These are phyloP conservation scores for Aspergillus olivimuriae DNA, from an alignment of 495 filamentous ascomycete species.

Conservation along the genomic window DNA sequence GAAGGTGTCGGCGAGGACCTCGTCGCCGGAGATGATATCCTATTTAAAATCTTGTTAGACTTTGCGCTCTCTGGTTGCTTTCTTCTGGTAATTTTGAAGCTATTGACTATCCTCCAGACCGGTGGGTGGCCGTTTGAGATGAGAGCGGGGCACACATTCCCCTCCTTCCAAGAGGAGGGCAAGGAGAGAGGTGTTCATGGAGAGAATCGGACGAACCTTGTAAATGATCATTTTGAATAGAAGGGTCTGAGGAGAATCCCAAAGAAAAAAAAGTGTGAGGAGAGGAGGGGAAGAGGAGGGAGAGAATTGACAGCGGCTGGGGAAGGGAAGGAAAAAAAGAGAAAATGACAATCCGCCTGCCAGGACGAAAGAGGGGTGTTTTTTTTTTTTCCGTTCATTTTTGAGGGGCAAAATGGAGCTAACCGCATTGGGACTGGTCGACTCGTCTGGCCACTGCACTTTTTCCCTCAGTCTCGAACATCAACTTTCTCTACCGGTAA, in stretches of 20 bases:
- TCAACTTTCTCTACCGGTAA: too few species aligned
- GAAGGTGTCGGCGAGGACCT: constrained; percentile 94
- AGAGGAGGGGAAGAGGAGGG: constrained; percentile 15
- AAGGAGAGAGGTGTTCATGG: constrained; percentile 1
- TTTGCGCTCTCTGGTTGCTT: too few species aligned
- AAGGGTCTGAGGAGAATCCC: constrained; percentile 10
- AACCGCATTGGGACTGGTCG: constrained; percentile 11
- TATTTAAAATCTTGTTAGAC: too few species aligned
- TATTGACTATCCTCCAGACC: too few species aligned
- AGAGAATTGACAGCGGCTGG: constrained; percentile 16
- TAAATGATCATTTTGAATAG: constrained; percentile 79
- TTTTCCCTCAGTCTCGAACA: too few species aligned
- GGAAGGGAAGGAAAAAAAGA: constrained; percentile 30
- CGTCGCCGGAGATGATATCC: constrained; percentile 87
- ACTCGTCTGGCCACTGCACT: constrained; percentile 8
- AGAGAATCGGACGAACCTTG: constrained; percentile 51
- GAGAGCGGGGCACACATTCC: background rate
- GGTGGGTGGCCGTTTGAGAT: background rate
- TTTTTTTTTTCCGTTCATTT: constrained; percentile 2
- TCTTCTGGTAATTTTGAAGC: too few species aligned
- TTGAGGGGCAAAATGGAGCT: constrained; percentile 16
- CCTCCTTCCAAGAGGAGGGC: background rate
- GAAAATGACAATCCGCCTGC: constrained; percentile 20
- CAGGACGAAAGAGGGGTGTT: constrained; percentile 8
- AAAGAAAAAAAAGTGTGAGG: constrained; percentile 11